These are phyloP conservation scores for Starmerella tilneyi DNA, from an alignment of 805 yeast genomes.

Conservation along the genomic window DNA sequence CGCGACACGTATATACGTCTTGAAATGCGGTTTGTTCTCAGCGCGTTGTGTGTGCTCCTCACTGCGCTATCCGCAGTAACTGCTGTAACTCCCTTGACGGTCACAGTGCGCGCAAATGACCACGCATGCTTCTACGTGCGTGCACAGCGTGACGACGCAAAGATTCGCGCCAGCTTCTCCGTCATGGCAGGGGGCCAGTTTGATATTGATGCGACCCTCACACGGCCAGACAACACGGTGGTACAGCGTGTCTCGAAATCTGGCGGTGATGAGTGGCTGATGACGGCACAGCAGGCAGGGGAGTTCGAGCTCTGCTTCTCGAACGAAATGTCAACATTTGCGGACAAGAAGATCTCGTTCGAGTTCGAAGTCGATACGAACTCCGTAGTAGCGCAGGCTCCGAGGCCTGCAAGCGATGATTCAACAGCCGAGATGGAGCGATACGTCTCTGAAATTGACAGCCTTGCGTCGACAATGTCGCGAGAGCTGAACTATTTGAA, in stretches of 20 bases:
- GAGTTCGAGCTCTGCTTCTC: constrained; percentile 83
- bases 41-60: constrained; percentile 4
- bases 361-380: constrained; percentile 44
- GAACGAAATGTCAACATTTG: constrained; percentile 69
- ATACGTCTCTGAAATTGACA: constrained; percentile 28
- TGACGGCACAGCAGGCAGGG: constrained; percentile 55
- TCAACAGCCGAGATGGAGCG: constrained; percentile 29
- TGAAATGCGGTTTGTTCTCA: constrained; percentile 2
- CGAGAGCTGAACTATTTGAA: constrained; percentile 61
- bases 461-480: constrained; percentile 26
- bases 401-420: constrained; percentile 32
- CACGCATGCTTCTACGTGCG: constrained; percentile 60
- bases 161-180: constrained; percentile 68
- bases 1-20: constrained; percentile 4
- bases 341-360: constrained; percentile 75
- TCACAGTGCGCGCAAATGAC: constrained; percentile 65
- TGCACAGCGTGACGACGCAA: constrained; percentile 49
- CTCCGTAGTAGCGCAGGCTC: constrained; percentile 51
- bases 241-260: constrained; percentile 49
- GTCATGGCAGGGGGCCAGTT: constrained; percentile 73
- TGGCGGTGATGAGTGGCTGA: constrained; percentile 70
- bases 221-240: constrained; percentile 46
- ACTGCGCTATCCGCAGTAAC: constrained; percentile 13
- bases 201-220: constrained; percentile 58
- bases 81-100: constrained; percentile 51